Percentiles rank a stretch among this genome's conserved stretches.
phyloP scores from a whole-genome alignment of 2,329 filamentous ascomycete genomes.

The Eutypella sp. region DNA sequence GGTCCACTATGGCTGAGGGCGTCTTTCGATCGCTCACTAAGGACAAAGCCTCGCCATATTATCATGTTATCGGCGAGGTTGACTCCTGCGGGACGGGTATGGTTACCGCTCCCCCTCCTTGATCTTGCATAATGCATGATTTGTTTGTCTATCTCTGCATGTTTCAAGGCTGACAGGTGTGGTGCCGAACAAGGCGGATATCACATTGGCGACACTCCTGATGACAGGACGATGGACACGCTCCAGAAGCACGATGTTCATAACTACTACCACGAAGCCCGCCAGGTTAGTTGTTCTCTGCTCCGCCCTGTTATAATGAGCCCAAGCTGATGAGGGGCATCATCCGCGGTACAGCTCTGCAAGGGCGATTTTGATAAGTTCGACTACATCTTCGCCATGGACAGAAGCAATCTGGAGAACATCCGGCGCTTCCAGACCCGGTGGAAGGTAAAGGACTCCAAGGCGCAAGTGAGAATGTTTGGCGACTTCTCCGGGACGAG shows the following conservation, averaged over 20 bases:
- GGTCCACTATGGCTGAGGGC: slow-evolving; percentile 92
- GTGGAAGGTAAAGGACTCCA: slow-evolving; percentile 49
- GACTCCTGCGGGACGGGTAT: slow-evolving; percentile 83
- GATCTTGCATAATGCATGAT: neutral
- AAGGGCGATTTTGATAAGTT: slow-evolving; percentile 74
- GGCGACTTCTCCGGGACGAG: slow-evolving; percentile 70
- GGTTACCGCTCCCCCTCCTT: slow-evolving; percentile 2
- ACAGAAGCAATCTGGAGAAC: slow-evolving; percentile 72
- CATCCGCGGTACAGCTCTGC: slow-evolving; percentile 39
- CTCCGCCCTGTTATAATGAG: neutral
- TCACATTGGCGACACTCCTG: slow-evolving; percentile 71
- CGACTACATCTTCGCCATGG: slow-evolving; percentile 96
- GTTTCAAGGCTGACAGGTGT: neutral
- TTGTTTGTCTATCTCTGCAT: too few relatives aligned
- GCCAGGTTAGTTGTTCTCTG: slow-evolving; percentile 52
- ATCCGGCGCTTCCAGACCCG: slow-evolving; percentile 54
- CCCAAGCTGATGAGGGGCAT: neutral
- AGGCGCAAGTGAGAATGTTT: slow-evolving; percentile 72
- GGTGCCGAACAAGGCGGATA: slow-evolving; percentile 58
- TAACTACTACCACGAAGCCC: slow-evolving; percentile 70
- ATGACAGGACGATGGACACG: slow-evolving; percentile 78
- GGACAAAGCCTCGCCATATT: slow-evolving; percentile 49
- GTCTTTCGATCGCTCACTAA: slow-evolving; percentile 72
- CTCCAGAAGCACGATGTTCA: slow-evolving; percentile 69
- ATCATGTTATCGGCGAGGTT: slow-evolving; percentile 58